These are phyloP conservation scores for Endocalyx cinctus DNA, from an alignment of 2,329 filamentous ascomycete genomes.

Conservation along the genomic window DNA sequence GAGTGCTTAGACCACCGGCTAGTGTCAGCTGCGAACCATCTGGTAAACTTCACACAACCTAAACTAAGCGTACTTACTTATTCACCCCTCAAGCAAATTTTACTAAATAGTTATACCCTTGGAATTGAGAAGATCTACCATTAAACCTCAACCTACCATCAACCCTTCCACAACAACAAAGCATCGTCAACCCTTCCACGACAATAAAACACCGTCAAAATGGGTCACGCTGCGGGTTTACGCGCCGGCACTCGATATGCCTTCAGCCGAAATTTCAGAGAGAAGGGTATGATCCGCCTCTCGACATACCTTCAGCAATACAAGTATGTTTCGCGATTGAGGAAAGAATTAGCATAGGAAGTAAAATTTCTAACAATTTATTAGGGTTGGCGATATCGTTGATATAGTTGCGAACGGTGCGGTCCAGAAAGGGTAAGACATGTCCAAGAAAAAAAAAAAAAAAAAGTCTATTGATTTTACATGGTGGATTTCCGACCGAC, in stretches of 20 bases:
- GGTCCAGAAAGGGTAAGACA: constrained; percentile 89
- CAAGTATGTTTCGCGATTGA: constrained; percentile 54
- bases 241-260: constrained; percentile 86
- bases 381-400: constrained; percentile 93
- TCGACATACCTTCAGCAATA: constrained; percentile 94
- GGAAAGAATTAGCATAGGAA: constrained; percentile 1
- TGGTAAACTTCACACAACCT: too few species aligned
- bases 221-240: constrained; percentile 86
- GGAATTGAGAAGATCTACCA: constrained; percentile 17
- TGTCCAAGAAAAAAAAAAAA: too few species aligned
- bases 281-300: constrained; percentile 90
- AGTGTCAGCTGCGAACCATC: background rate
- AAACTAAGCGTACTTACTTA: too few species aligned
- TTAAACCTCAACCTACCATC: constrained; percentile 14
- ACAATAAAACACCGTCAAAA: constrained; percentile 56
- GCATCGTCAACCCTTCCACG: too few species aligned
- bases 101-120: too few species aligned
- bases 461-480: too few species aligned
- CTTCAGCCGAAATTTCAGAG: constrained; percentile 91
- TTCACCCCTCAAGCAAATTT: constrained; percentile 21
- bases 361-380: constrained; percentile 36
- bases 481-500: too few species aligned
- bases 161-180: too few species aligned
- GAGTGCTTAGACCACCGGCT: too few species aligned
- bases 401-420: constrained; percentile 99